A percentile compares a stretch with the other conserved stretches of the same genome.
phyloP scores from a whole-genome alignment of 192 early-diverging fungal genomes.

The Diversispora eburnea region DNA sequence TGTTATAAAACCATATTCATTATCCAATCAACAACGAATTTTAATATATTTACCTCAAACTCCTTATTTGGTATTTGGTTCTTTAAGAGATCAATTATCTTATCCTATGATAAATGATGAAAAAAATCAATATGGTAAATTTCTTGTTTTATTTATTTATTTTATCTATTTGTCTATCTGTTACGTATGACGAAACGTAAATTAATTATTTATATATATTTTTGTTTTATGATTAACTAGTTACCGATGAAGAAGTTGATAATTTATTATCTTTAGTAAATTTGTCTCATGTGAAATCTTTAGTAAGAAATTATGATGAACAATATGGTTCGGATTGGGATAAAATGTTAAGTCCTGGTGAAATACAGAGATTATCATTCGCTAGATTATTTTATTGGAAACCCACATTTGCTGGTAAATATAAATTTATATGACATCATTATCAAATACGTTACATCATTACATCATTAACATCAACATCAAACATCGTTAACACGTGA shows the following conservation, averaged over 20 bases:
- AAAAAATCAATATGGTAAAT: constrained; percentile 33
- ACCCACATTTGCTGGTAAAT: constrained; percentile 69
- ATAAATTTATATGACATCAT: no score
- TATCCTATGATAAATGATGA: constrained; percentile 50
- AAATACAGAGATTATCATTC: constrained; percentile 69
- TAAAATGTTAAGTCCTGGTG: constrained; percentile 71
- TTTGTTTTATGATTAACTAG: constrained; percentile 30
- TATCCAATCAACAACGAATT: not conserved
- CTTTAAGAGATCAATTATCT: constrained; percentile 60
- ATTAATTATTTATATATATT: constrained; percentile 14
- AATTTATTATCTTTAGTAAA: constrained; percentile 35
- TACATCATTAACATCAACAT: no score
- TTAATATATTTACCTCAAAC: constrained; percentile 64
- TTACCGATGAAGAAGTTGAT: constrained; percentile 46
- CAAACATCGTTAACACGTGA: no score
- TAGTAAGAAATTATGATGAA: constrained; percentile 43
- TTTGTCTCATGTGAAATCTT: constrained; percentile 38
- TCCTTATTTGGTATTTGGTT: constrained; percentile 60
- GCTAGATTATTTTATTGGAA: constrained; percentile 64
- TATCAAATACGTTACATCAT: no score
- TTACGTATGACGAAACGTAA: no score
- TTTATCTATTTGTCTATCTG: no score
- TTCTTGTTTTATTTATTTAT: constrained; percentile 22
- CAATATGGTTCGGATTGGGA: constrained; percentile 55
- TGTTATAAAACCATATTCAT: constrained; percentile 31